Evolutionary conservation across 441 rosid species (phyloP), one percentile per base, ranked within the genome.

Genomic region (Hypseocharis bilobata): DNA sequence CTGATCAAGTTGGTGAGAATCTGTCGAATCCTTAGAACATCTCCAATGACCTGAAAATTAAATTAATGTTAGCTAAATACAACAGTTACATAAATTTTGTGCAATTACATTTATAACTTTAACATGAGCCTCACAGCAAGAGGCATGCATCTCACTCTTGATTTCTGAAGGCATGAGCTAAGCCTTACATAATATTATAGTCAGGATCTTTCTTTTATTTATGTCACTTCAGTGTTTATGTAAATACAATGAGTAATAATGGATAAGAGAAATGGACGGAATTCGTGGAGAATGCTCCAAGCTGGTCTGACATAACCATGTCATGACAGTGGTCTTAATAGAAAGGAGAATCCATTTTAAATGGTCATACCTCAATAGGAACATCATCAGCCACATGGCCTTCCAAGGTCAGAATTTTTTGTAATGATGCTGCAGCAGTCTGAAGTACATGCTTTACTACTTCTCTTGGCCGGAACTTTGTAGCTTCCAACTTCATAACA

Each of bases 361-460:
- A 3, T 45, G 29, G 26, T 44, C 52, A 78, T 44, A 87, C 96
- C 92, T 87, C 93, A 44, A 85, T 81, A 5, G 97, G 97, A 75
- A 93, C 97, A 79, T 86, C 93, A 78, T 88, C 93, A 7, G 89
- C 81, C 59, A 93, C 76, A 68, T 72, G 74, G 63, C 99, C 99
- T 79, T 93, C 96, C 67, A 93, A 70, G 59, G 84, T 93, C 68
- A 93, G 79, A 70, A 74, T 63, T 69, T 93, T 93, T 66, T 83
- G 84, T 68, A 93, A 62, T 4, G 98, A 90, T 7, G 98, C 98
- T 1, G 93, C 97, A 44, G 97, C 88, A 19, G 98, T 93, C 82
- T 93, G 98, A 36, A 91, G 87, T n/a, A 93, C 97, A 51, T 93
- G 91, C 74, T 84, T 90, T 29, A 91, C 97, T 14, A 91, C 98